Base-by-base conservation (phyloP, 345 rosid species). In the Raphanus sativus region DNA sequence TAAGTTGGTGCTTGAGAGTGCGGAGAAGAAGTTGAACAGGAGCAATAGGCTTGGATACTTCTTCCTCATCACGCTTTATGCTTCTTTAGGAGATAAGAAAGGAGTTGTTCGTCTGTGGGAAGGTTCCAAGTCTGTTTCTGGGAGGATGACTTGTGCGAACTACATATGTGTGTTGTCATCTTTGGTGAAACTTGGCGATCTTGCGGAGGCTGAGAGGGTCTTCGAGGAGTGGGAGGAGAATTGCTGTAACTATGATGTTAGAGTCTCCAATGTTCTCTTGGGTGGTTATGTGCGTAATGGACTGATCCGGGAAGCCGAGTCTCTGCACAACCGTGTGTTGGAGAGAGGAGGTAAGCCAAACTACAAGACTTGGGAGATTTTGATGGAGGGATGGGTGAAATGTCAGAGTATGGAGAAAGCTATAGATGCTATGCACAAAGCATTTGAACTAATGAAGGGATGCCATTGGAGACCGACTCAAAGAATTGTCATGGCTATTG, bases 291-390 rank as follows among this genome's bases (percentile, higher is more conserved):
- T 69, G 11, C 82, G 85, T 61, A 80, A 70, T 58, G 88, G 88
- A 48, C 5, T 81, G 65, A 82, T 82, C 45, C 45, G 5, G 17
- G 83, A 83, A 80, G 89, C 87, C 5, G 87, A 88, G 80, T 48
- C 80, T 0, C 70, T 90, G 52, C 87, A 90, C 70, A 29, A 24
- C 3, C 86, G 32, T 33, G 78, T 85, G 15, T 62, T 88, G 71
- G 80, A 80, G 74, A 85, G 74, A 77, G 90, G 92, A 65, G 92
- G 92, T 58, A 34, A 33, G 58, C 92, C 95, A 15, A 90, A 90
- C 74, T 88, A 82, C 74, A 90, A 88, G 83, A 88, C 92, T n/a
- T 90, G 92, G 94, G 94, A 90, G 55, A 90, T 90, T 62, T 77
- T 90, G 13, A 82, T 77, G 83, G 92, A 90, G 77, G 92, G 89